Evolutionary conservation across 1,139 yeast species (phyloP), one percentile per base, ranked within the genome.

Genomic region (Fermentozyma sake): DNA sequence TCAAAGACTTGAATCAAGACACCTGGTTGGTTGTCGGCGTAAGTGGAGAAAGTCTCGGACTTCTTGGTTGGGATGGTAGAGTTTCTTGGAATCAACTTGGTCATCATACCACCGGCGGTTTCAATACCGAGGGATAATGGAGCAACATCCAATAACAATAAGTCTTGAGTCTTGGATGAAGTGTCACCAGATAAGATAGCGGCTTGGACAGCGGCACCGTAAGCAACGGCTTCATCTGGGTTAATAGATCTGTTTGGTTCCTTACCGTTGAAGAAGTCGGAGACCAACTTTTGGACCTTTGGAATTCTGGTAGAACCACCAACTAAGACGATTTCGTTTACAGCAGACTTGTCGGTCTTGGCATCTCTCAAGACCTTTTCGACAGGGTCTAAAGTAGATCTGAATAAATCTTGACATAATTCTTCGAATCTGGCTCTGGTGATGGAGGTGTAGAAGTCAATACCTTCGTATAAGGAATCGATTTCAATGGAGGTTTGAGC

Each of bases 61-160:
- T 89, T 89, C 70, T 84, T 83, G 49, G 96, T 86, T 63, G 97
- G 97, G 50, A 89, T 91, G 42, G 96, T 85, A 32, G 96, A 82
- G 73, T 89, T 89, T 75, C 97, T 85, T 71, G 87, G 86, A 57
- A 89, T 89, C 68, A 89, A 78, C 65, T 87, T 86, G 58, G 96
- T 87, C 95, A 87, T 86, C 58, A 87, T 94, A 67, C 96, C 96
- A 66, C 96, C 96, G 45, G 95, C 83, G 55, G 95, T 87, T 70
- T 89, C 96, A 58, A 87, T 89, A 72, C 96, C 96, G 48, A 87
- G 66, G 44, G 96, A 85, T 60, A 87, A 77, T 62, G 97, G 96
- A 80, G 84, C 83, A 51, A 77, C 95, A 74, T 83, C 95, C 61
- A 84, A 75, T 52, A 84, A 76, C 54, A 84, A 76, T 58, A 83